Evolutionary conservation across 371 early-diverging fungal genomes (phyloP), one percentile per base, ranked within the genome.

Genomic region (Gilbertella persicaria): DNA sequence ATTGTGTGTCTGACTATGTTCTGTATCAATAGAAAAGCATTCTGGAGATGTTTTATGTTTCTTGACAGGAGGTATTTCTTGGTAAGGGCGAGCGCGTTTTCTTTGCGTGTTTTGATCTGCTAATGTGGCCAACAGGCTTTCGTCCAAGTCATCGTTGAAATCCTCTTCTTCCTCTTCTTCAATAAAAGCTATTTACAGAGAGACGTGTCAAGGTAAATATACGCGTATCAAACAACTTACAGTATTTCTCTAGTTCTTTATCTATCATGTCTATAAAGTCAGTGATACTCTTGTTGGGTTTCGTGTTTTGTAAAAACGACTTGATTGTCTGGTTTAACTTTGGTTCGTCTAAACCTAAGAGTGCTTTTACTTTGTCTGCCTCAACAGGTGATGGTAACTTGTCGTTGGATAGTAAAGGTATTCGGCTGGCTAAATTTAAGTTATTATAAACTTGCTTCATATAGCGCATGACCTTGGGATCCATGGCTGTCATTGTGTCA

Each of bases 381-480:
- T 70, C 71, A 13, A 13, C 0, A 5, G 66, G 55, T n/a, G 47
- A 17, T 2, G 53, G 7, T 5, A 21, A 20, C n/a, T 39, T 39
- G 28, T 28, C 44, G 17, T 33, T 25, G 9, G 40, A 36, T 0
- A 63, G 25, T 1, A 23, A 23, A 5, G 47, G 28, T 20, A 68
- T 62, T 13, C 64, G 55, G n/a, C 57, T 57, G 44, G 57, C 54
- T 7, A 70, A 23, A 10, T 57, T 55, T 6, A 74, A 51, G 37
- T 74, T 67, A n/a, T 60, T 55, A 39, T 74, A 74, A 3, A 74
- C 44, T 43, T 67, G 68, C 28, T 74, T 74, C 9, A 60, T 62
- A 35, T 64, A 55, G 14, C 68, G 61, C 28, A 24, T 1, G 26
- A 59, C n/a, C 4, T 24, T 5, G 19, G 50, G 49, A 37, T 56